Conservation (phyloP, 306 rosid genomes). For the Dryas alaskensis region DNA sequence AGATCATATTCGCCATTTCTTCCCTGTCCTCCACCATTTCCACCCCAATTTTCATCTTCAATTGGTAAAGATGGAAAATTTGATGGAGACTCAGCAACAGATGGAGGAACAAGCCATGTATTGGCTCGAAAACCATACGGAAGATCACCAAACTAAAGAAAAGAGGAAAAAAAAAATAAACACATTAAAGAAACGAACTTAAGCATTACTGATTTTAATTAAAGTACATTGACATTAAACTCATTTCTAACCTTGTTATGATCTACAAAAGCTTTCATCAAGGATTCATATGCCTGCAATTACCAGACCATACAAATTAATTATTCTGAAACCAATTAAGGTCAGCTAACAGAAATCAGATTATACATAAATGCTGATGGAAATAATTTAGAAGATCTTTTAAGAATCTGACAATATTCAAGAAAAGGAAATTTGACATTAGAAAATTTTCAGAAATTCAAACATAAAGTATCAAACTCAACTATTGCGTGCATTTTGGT, state of each 20-base stretch:
- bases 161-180: not conserved
- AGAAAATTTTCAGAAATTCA: not conserved
- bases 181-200: slow-evolving; percentile 11
- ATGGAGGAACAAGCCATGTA: slow-evolving; percentile 95
- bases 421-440: not conserved
- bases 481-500: not conserved
- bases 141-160: slow-evolving; percentile 84
- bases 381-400: not conserved
- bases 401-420: not conserved
- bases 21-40: slow-evolving; percentile 84
- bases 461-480: not conserved
- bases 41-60: slow-evolving; percentile 96
- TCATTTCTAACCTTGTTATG: slow-evolving; percentile 70
- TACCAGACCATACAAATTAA: not conserved
- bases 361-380: not conserved
- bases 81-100: slow-evolving; percentile 61
- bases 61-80: slow-evolving; percentile 57
- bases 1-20: slow-evolving; percentile 54
- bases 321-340: not conserved
- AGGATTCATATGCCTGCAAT: slow-evolving; percentile 76
- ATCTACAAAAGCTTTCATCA: slow-evolving; percentile 81
- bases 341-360: not conserved
- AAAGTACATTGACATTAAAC: slow-evolving; percentile 6
- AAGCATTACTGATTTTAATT: not conserved
- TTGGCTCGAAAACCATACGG: slow-evolving; percentile 93